These are phyloP conservation scores for Dictyostelium brefeldianum DNA, from an alignment of 78 protist genomes.

Conservation along the genomic window DNA sequence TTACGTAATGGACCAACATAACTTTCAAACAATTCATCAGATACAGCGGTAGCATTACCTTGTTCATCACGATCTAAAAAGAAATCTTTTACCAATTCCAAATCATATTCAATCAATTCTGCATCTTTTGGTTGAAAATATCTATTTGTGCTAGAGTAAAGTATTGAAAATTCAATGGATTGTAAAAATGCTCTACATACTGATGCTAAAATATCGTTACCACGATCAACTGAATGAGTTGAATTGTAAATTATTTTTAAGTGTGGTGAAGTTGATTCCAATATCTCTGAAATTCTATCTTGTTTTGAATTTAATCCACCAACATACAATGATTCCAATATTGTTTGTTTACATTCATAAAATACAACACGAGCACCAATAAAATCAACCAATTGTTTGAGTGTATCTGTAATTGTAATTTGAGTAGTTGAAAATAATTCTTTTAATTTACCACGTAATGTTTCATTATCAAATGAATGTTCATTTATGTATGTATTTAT, in stretches of 20 bases:
- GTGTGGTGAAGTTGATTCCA: slow-evolving; percentile 47
- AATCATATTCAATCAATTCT: slow-evolving; percentile 37
- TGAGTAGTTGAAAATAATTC: slow-evolving; percentile 28
- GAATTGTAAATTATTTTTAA: slow-evolving; percentile 22
- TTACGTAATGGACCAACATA: neutral
- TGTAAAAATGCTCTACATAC: slow-evolving; percentile 61
- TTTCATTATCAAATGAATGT: slow-evolving; percentile 6
- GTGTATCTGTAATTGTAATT: neutral
- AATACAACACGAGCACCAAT: slow-evolving; percentile 67
- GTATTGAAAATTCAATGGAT: neutral
- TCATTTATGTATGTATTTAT: slow-evolving; percentile 30
- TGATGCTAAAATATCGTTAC: slow-evolving; percentile 47
- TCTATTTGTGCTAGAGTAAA: slow-evolving; percentile 60
- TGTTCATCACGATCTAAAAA: slow-evolving; percentile 75
- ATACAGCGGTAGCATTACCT: slow-evolving; percentile 51
- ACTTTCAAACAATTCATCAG: slow-evolving; percentile 19
- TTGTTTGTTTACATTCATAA: slow-evolving; percentile 14
- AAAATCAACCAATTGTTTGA: slow-evolving; percentile 16
- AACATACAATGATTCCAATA: neutral
- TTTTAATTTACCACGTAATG: slow-evolving; percentile 5
- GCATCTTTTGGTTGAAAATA: slow-evolving; percentile 45
- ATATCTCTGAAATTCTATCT: slow-evolving; percentile 9
- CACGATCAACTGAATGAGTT: slow-evolving; percentile 24
- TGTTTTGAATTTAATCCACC: neutral
- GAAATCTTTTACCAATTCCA: slow-evolving; percentile 57